Base-by-base conservation (phyloP, 2,329 filamentous ascomycete genomes). In the Talaromyces islandicus region DNA sequence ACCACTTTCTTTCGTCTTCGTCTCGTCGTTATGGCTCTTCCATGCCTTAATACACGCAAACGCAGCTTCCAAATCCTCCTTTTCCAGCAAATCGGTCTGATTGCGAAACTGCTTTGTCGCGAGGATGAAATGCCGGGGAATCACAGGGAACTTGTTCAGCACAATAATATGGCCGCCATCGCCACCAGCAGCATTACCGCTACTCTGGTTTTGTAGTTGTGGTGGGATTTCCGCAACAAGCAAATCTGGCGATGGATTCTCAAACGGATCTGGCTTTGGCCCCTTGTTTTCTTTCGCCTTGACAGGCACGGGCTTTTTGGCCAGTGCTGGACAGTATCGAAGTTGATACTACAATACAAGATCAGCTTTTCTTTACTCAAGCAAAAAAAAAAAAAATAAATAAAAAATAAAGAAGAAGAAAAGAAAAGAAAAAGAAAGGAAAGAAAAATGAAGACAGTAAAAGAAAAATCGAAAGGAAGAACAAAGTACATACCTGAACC, bases 121-220 rank as follows among this genome's bases (percentile, higher is more conserved):
- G 52, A 81, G 71, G 54, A 81, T 80, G 65, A 80, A 80, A 64
- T 81, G 78, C 58, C 80, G 75, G 7, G 72, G 70, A 14, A 81
- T 81, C 5, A 81, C 75, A 9, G 78, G 78, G 62, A 72, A 81
- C 64, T 81, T 81, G 64, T 81, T 81, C 59, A 81, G 63, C 25
- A 81, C 74, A 38, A 81, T 67, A 27, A 68, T 66, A 65, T 80
- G 74, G 1, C 71, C 71, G 4, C 74, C 71, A 5, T 68, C 52
- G 21, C 1, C 17, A 7, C 2, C 19, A 21, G 9, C 24, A 27
- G 3, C 6, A 27, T 27, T 27, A 27, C 25, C 25, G 25, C 6
- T 27, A 3, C 25, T 48, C 17, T 25, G 12, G 19, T 30, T n/a
- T 66, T 32, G 67, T 63, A n/a, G n/a, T 11, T 64, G 60, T 1